Percentiles rank a stretch among this genome's conserved stretches.
These are phyloP conservation scores for Populus tremula DNA, from an alignment of 345 rosid species.

Conservation along the genomic window DNA sequence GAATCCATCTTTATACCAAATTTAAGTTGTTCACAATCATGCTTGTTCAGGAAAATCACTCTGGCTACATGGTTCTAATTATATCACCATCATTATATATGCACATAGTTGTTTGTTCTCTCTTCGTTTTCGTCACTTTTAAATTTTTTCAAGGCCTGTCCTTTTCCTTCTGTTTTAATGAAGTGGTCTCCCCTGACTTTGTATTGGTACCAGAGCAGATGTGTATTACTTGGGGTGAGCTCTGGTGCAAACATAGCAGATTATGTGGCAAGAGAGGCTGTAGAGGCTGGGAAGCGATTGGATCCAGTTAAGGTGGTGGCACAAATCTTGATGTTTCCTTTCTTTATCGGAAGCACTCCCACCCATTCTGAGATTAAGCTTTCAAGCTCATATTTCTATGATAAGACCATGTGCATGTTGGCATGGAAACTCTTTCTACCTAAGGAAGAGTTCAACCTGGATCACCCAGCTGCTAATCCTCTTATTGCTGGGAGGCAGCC, in stretches of 20 bases:
- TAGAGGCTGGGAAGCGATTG: constrained; percentile 63
- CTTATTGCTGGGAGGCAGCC: constrained; percentile 62
- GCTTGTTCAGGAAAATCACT: not conserved
- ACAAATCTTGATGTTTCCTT: constrained; percentile 86
- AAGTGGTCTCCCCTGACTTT: not conserved
- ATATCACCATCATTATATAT: not conserved
- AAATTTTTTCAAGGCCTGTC: not conserved
- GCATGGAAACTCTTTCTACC: constrained; percentile 91
- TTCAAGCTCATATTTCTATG: constrained; percentile 88
- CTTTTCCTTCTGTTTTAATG: not conserved
- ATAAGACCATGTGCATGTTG: constrained; percentile 68
- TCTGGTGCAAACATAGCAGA: constrained; percentile 92
- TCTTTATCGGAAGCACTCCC: constrained; percentile 77
- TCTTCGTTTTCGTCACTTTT: not conserved
- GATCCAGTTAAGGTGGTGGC: constrained; percentile 91
- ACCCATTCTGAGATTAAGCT: constrained; percentile 81
- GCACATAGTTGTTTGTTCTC: not conserved
- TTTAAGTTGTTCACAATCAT: not conserved
- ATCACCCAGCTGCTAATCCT: constrained; percentile 89
- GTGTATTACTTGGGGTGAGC: constrained; percentile 89
- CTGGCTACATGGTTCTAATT: not conserved
- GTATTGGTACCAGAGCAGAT: constrained; percentile 44
- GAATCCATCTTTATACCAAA: not conserved
- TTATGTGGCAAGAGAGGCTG: constrained; percentile 67
- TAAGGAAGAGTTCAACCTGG: constrained; percentile 66